Conservation (phyloP, 2,329 filamentous ascomycete species). For the Fusarium nelsonii region DNA sequence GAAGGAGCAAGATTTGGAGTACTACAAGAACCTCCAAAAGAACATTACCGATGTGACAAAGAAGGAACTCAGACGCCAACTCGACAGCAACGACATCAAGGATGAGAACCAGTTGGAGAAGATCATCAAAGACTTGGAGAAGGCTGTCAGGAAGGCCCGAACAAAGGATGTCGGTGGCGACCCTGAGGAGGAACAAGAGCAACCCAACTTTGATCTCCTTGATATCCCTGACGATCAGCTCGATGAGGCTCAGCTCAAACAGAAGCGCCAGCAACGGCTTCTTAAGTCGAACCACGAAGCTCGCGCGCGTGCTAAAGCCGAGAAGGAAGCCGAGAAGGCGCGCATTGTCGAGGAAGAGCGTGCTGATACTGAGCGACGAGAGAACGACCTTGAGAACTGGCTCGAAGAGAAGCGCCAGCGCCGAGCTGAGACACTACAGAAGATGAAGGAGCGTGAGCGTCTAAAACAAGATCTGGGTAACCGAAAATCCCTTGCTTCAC, state of each 20-base stretch:
- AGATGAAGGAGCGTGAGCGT: constrained; percentile 92
- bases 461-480: constrained; percentile 96
- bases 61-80: constrained; percentile 86
- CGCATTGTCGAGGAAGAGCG: constrained; percentile 85
- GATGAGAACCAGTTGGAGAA: constrained; percentile 89
- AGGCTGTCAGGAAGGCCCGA: constrained; percentile 86
- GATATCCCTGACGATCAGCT: constrained; percentile 92
- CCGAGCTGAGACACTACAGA: constrained; percentile 77
- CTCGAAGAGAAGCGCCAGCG: constrained; percentile 83
- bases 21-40: constrained; percentile 86
- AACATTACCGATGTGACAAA: constrained; percentile 82
- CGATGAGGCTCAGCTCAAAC: constrained; percentile 89
- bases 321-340: constrained; percentile 93
- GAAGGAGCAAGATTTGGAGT: constrained; percentile 95
- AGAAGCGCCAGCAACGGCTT: constrained; percentile 91
- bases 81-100: constrained; percentile 92
- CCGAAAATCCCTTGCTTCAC: constrained; percentile 93
- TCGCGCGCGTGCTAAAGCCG: constrained; percentile 90
- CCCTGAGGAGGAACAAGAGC: constrained; percentile 83
- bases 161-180: constrained; percentile 92
- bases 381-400: constrained; percentile 88
- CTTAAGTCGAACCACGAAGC: constrained; percentile 97
- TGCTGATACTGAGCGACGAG: constrained; percentile 83
- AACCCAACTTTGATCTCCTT: constrained; percentile 87
- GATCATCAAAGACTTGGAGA: constrained; percentile 88